Evolutionary conservation across 768 basidiomycete genomes (phyloP).

Genomic region (Kwoniella shandongensis): DNA sequence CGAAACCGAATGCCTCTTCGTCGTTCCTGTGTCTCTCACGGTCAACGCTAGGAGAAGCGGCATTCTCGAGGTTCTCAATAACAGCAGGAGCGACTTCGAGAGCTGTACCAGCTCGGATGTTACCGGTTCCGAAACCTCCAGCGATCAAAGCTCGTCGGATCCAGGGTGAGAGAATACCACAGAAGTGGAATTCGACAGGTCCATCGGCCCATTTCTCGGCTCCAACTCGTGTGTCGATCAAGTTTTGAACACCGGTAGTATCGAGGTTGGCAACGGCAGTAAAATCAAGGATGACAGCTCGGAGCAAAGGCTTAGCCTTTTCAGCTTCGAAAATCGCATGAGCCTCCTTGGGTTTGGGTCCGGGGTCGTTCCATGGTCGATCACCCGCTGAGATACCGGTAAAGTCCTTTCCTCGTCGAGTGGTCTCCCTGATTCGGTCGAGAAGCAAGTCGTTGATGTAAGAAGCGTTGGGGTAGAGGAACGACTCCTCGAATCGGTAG

Average conservation of each 20-base stretch:
- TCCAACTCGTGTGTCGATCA: slow-evolving; percentile 82
- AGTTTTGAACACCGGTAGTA: slow-evolving; percentile 83
- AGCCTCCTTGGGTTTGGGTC: slow-evolving; percentile 61
- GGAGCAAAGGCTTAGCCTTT: slow-evolving; percentile 67
- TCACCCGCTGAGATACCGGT: slow-evolving; percentile 65
- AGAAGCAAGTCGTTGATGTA: slow-evolving; percentile 69
- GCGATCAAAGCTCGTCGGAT: slow-evolving; percentile 74
- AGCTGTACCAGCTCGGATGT: slow-evolving; percentile 47
- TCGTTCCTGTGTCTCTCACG: slow-evolving; percentile 40
- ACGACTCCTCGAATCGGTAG: slow-evolving; percentile 89
- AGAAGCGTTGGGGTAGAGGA: slow-evolving; percentile 60
- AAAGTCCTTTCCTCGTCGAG: slow-evolving; percentile 73
- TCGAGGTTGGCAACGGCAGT: slow-evolving; percentile 82
- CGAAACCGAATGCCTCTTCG: slow-evolving; percentile 13
- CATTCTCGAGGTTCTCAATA: slow-evolving; percentile 9
- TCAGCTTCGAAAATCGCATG: slow-evolving; percentile 55
- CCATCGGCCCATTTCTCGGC: slow-evolving; percentile 84
- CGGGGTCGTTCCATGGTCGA: slow-evolving; percentile 92
- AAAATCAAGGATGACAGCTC: slow-evolving; percentile 90
- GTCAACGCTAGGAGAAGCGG: slow-evolving; percentile 52
- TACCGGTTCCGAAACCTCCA: slow-evolving; percentile 84
- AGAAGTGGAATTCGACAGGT: slow-evolving; percentile 84
- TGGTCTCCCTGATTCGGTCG: slow-evolving; percentile 74
- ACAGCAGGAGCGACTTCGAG: slow-evolving; percentile 76
- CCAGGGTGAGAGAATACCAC: slow-evolving; percentile 88